These are phyloP conservation scores for Byssochlamys sp. DNA, from an alignment of 2,329 filamentous ascomycete species.

Conservation along the genomic window DNA sequence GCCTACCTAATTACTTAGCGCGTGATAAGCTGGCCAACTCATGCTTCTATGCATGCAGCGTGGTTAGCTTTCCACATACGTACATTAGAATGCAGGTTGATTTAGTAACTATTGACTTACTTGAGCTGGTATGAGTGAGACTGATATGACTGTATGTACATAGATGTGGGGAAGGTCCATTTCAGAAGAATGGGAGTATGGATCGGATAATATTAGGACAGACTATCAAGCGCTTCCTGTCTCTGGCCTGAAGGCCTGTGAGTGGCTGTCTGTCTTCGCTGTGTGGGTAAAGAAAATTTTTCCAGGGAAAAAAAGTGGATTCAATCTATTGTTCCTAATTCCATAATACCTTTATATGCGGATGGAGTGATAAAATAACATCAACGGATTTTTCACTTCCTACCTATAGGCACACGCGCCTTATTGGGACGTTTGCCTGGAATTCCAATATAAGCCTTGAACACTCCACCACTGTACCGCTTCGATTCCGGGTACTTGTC, in stretches of 20 bases:
- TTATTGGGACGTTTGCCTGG: conserved; percentile 54
- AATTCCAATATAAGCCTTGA: conserved; percentile 67
- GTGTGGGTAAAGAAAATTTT: not conserved
- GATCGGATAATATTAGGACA: no score
- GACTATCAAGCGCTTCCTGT: no score
- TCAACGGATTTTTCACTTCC: not conserved
- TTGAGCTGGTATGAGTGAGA: no score
- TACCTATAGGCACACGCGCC: not conserved
- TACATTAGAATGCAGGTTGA: no score
- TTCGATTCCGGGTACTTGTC: conserved; percentile 54
- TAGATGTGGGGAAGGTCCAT: not conserved
- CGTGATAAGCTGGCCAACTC: not conserved
- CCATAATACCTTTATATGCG: not conserved
- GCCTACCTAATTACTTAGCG: not conserved
- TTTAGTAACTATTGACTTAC: no score
- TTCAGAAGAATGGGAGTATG: not conserved
- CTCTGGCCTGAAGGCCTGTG: no score
- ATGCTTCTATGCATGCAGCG: not conserved
- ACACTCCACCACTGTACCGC: conserved; percentile 60
- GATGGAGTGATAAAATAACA: not conserved
- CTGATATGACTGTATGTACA: not conserved
- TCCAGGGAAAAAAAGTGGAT: not conserved
- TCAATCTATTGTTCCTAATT: not conserved
- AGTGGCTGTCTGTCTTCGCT: not conserved
- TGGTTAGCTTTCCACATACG: not conserved